Evolutionary conservation across 2,329 filamentous ascomycete genomes (phyloP).

Genomic region (Lachnellula hyalina): DNA sequence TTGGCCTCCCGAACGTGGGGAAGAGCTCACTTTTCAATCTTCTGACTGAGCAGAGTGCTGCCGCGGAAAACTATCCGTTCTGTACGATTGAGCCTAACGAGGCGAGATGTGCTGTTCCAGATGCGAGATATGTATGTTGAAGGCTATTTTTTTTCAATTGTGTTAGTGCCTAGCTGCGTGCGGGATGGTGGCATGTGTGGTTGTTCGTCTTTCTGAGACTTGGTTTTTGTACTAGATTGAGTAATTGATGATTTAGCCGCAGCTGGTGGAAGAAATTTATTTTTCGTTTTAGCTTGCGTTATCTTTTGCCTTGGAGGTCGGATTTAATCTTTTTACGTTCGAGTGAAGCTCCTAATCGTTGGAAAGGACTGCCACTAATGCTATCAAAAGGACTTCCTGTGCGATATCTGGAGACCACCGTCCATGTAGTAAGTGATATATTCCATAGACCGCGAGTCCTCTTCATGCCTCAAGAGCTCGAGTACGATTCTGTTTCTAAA

Average conservation of each 20-base stretch:
- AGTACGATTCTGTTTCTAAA: too few relatives aligned
- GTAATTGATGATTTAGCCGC: too few relatives aligned
- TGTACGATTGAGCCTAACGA: conserved; percentile 44
- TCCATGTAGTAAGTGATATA: conserved; percentile 33
- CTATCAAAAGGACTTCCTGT: conserved; percentile 37
- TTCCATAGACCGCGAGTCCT: too few relatives aligned
- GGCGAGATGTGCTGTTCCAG: conserved; percentile 41
- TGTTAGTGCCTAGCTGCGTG: too few relatives aligned
- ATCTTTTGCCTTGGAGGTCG: background rate
- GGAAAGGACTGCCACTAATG: background rate
- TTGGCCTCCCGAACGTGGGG: conserved; percentile 41
- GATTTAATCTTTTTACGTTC: background rate
- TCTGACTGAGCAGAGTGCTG: conserved; percentile 41
- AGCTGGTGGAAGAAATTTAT: too few relatives aligned
- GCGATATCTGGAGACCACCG: conserved; percentile 41
- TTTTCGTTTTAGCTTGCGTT: conserved; percentile 1
- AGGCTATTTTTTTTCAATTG: too few relatives aligned
- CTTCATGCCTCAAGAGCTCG: too few relatives aligned
- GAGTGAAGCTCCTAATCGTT: too few relatives aligned
- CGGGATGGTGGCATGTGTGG: too few relatives aligned
- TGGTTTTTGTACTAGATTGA: too few relatives aligned
- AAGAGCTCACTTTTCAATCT: conserved; percentile 43
- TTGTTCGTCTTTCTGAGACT: too few relatives aligned
- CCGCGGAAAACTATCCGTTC: conserved; percentile 42
- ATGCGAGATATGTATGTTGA: conserved; percentile 37